Conservation (phyloP, 306 rosid genomes). For the Glycine tomentella region DNA sequence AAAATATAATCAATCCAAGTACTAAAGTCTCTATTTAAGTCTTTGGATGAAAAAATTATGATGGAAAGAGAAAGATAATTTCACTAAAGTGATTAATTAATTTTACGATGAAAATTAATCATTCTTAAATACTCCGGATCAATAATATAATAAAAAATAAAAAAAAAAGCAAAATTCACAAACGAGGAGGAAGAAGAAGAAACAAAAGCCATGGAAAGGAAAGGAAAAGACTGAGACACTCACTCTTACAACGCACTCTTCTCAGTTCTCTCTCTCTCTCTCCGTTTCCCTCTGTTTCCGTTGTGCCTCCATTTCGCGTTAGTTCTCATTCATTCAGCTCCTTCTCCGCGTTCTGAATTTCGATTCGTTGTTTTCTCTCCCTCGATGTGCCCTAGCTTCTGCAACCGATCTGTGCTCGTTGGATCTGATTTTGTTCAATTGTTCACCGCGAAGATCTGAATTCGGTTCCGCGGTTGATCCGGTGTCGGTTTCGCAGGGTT, state of each 20-base stretch:
- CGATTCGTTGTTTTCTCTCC: not conserved
- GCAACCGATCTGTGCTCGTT: slow-evolving; percentile 30
- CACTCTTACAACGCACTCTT: not conserved
- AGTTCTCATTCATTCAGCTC: slow-evolving; percentile 14
- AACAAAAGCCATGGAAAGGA: slow-evolving; percentile 50
- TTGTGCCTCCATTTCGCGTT: not conserved
- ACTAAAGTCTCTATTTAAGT: fast-evolving
- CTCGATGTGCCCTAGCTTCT: slow-evolving; percentile 13
- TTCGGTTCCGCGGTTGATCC: not conserved
- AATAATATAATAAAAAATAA: no score
- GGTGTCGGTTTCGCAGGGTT: slow-evolving; percentile 42
- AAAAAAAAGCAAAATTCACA: no score
- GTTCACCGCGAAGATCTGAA: slow-evolving; percentile 59
- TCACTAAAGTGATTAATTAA: no score
- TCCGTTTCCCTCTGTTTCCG: not conserved
- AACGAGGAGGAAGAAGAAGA: not conserved
- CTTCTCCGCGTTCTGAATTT: slow-evolving; percentile 9
- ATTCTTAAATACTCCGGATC: no score
- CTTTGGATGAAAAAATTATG: no score
- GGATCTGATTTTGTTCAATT: slow-evolving; percentile 61
- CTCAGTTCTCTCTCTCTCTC: not conserved
- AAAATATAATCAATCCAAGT: no score
- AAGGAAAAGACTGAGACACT: slow-evolving; percentile 54
- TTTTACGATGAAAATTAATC: no score
- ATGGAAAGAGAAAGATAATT: no score